Evolutionary conservation across 257 asterid genomes (phyloP).

Genomic region (Gentiana dahurica): DNA sequence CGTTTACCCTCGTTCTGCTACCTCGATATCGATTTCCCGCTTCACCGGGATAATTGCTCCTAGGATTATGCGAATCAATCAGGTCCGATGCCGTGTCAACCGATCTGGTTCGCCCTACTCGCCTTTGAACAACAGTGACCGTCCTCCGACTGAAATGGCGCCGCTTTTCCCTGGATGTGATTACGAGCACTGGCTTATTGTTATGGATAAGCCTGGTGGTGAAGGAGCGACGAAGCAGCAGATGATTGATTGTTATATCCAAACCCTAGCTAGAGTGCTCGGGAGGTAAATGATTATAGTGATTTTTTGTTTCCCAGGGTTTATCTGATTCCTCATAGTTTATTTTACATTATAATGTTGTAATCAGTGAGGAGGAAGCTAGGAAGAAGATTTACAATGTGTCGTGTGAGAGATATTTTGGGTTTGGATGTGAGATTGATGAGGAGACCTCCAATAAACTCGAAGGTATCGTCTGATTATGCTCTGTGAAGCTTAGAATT

Average conservation of each 20-base stretch:
- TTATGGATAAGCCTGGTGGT: slow-evolving; percentile 97
- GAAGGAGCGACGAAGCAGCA: slow-evolving; percentile 88
- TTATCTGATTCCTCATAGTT: background rate
- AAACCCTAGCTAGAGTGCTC: slow-evolving; percentile 73
- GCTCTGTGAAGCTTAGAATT: background rate
- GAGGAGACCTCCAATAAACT: slow-evolving; percentile 97
- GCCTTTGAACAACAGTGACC: slow-evolving; percentile 83
- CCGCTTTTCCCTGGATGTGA: slow-evolving; percentile 96
- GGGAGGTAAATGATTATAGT: slow-evolving; percentile 44
- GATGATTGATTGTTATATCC: slow-evolving; percentile 80
- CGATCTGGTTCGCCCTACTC: slow-evolving; percentile 72
- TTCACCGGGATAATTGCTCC: slow-evolving; percentile 18
- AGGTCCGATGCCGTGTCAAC: slow-evolving; percentile 55
- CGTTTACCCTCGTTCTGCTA: slow-evolving; percentile 20
- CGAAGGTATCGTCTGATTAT: slow-evolving; percentile 45
- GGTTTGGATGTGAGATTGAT: slow-evolving; percentile 93
- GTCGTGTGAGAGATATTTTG: slow-evolving; percentile 86
- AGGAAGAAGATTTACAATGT: slow-evolving; percentile 85
- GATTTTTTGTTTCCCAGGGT: background rate
- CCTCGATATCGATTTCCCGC: slow-evolving; percentile 21
- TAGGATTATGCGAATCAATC: slow-evolving; percentile 17
- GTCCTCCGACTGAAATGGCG: slow-evolving; percentile 93
- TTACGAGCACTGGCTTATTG: slow-evolving; percentile 95
- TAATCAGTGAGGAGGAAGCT: slow-evolving; percentile 75
- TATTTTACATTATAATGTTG: background rate